Conservation (phyloP, 768 basidiomycete genomes). For the Boletus edulis region DNA sequence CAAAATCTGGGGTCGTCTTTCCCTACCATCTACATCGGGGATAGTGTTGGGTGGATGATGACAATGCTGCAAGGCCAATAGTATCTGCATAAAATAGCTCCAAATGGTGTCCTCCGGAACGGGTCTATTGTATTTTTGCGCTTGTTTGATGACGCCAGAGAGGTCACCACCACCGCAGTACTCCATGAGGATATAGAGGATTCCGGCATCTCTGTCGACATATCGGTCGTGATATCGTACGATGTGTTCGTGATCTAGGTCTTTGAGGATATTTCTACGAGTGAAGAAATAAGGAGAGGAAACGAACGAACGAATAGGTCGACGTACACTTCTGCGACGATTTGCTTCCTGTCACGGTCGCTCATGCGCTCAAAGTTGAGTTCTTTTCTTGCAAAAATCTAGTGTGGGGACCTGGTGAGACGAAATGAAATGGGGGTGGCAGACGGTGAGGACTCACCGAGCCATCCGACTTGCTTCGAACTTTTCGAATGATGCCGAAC, state of each 20-base stretch:
- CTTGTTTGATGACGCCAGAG: constrained; percentile 80
- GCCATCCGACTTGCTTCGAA: constrained; percentile 80
- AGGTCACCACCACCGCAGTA: constrained; percentile 98
- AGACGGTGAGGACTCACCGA: constrained; percentile 48
- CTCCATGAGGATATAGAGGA: constrained; percentile 98
- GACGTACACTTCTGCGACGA: constrained; percentile 95
- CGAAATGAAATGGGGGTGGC: constrained; percentile 2
- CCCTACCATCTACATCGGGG: constrained; percentile 40
- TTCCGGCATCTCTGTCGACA: constrained; percentile 87
- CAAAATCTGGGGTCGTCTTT: constrained; percentile 70
- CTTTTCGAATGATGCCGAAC: constrained; percentile 97
- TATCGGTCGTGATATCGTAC: constrained; percentile 92
- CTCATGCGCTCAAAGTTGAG: constrained; percentile 97
- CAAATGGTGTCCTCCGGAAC: constrained; percentile 93
- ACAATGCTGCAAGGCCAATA: constrained; percentile 87
- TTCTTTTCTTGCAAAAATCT: constrained; percentile 91
- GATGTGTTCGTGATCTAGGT: constrained; percentile 92
- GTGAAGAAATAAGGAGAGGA: not conserved
- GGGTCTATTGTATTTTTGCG: constrained; percentile 61
- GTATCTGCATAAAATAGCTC: constrained; percentile 93
- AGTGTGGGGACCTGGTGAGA: not conserved
- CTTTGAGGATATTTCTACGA: constrained; percentile 90
- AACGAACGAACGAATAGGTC: not conserved
- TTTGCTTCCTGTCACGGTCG: constrained; percentile 94
- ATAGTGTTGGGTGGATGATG: constrained; percentile 67